Base-by-base conservation (phyloP, 768 basidiomycete genomes). In the Collybia mongolica region DNA sequence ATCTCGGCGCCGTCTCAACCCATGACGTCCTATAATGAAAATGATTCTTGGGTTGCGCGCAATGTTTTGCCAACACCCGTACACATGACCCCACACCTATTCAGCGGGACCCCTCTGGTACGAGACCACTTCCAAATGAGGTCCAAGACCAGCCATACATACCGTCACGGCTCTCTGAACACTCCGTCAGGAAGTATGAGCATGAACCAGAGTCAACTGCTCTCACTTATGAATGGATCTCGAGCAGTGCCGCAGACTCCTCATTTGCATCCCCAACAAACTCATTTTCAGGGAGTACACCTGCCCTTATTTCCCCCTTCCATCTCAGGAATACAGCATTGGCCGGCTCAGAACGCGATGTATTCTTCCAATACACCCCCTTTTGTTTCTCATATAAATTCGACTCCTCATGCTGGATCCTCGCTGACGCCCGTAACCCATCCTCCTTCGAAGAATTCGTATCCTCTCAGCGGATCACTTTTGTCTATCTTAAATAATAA, bases 131-230 rank as follows among this genome's bases (percentile, higher is more conserved):
- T 73, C 44, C 76, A 79, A 62, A 64, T 72, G 18, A 70, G 81
- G 47, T 68, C 81, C 28, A 69, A 66, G 46, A 80, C 79, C 8
- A 77, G 75, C 52, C 76, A 79, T 48, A 63, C 73, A 19, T 65
- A 67, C 43, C 74, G 72, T 48, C 69, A 68, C n/a, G 48, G 54
- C 44, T 56, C 65, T 32, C 58, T 67, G 46, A 69, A 70, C 48
- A 9, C 5, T 9, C 56, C 56, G 22, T 54, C 64, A 32, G 70
- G 67, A 23, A 77, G 73, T 43, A 69, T 71, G 48, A 82, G 74
- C 54, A 72, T 84, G 72, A 74, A 71, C 49, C 81, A 83, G 51
- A 71, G 66, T 28, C 80, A 82, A 46, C 61, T 82, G 35, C 69
- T 76, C 39, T 61, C 68, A 19, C 55, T 76, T 39, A 71, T 81